phyloP scores from a whole-genome alignment of 2,329 filamentous ascomycete genomes.

The Fusarium sp. region DNA sequence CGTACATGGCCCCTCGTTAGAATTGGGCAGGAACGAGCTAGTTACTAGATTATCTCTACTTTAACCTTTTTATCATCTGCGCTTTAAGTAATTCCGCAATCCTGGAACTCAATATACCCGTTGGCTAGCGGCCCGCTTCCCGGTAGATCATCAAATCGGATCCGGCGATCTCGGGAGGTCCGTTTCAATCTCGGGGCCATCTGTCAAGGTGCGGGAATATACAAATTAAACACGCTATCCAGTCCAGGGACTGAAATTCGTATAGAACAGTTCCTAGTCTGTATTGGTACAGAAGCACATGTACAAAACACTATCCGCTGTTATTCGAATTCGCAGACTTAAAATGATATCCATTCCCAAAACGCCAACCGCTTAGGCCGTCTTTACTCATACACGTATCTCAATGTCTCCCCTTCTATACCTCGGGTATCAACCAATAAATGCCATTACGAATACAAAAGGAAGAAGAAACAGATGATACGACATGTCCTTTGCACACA shows the following conservation, averaged over 20 bases:
- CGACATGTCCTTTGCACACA: neutral
- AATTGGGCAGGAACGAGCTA: neutral
- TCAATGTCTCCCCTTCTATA: neutral
- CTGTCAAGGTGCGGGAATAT: conserved; percentile 10
- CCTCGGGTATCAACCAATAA: conserved; percentile 25
- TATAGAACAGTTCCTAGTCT: neutral
- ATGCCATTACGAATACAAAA: conserved; percentile 8
- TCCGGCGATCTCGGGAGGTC: conserved; percentile 7
- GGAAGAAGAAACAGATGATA: conserved; percentile 1
- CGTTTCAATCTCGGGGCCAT: neutral
- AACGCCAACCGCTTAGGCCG: conserved; percentile 27
- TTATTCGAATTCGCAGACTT: neutral
- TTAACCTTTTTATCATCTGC: neutral
- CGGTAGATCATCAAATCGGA: conserved; percentile 12
- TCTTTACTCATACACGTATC: conserved; percentile 18
- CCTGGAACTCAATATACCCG: neutral
- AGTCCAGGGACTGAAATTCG: neutral
- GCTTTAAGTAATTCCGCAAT: neutral
- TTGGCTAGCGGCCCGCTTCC: neutral
- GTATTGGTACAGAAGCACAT: neutral
- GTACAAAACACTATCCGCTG: neutral
- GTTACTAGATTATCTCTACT: neutral
- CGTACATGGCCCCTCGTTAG: neutral
- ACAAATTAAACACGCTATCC: neutral
- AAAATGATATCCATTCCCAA: conserved; percentile 1